These are phyloP conservation scores for Chlorella sp. DNA, from an alignment of 139 green algal species.

Conservation along the genomic window DNA sequence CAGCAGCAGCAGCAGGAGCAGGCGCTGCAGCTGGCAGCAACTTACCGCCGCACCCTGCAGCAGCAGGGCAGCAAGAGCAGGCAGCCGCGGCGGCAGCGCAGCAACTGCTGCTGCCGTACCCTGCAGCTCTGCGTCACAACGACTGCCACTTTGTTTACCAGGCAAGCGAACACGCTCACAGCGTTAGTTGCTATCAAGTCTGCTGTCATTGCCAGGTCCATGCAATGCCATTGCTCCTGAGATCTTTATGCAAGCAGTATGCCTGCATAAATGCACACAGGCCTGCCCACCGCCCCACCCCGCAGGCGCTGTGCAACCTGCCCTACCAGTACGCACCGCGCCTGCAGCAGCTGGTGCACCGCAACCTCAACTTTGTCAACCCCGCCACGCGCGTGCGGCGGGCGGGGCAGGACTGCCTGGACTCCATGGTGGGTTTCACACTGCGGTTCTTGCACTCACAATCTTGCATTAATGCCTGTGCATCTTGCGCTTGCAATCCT, in stretches of 20 bases:
- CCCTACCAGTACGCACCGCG: constrained; percentile 25
- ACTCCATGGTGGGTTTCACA: constrained; percentile 53
- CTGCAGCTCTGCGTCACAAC: constrained; percentile 53
- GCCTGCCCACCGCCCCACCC: background rate
- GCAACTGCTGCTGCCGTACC: constrained; percentile 48
- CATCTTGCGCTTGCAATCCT: too few species aligned
- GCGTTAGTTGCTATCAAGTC: too few species aligned
- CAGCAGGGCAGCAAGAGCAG: background rate
- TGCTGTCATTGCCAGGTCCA: too few species aligned
- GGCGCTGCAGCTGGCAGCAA: background rate
- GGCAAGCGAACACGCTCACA: too few species aligned
- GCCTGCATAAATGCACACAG: too few species aligned
- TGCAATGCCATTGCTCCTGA: too few species aligned
- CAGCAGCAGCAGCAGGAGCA: background rate
- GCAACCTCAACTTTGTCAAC: constrained; percentile 43
- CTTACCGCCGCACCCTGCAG: background rate
- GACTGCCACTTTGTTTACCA: constrained; percentile 48
- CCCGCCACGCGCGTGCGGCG: constrained; percentile 33
- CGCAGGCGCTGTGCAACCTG: constrained; percentile 28
- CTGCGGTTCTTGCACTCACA: too few species aligned
- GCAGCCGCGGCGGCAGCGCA: background rate
- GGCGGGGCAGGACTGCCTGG: constrained; percentile 23
- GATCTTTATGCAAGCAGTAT: too few species aligned
- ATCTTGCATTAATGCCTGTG: too few species aligned
- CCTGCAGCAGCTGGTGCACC: constrained; percentile 43